phyloP scores from a whole-genome alignment of 1,139 yeast species.

The Geotrichum cucujoidarum region DNA sequence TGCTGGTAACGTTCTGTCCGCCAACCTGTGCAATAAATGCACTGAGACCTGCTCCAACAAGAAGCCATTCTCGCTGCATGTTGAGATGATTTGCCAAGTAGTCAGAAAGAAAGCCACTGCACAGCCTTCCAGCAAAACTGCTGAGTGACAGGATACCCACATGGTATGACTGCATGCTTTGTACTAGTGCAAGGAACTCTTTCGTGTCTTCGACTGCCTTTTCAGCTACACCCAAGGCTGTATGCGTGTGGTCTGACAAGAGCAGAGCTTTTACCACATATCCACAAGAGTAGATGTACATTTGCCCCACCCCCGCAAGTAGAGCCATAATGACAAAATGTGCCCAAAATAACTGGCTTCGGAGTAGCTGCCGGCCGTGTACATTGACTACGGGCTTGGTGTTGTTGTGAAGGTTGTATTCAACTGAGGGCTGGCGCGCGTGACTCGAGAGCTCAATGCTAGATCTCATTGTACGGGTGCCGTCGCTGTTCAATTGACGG shows the following conservation, averaged over 20 bases:
- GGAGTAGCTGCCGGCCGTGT: slow-evolving; percentile 29
- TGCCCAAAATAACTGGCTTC: slow-evolving; percentile 34
- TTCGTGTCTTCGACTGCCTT: slow-evolving; percentile 19
- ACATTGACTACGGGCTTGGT: slow-evolving; percentile 22
- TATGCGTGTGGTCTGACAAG: slow-evolving; percentile 20
- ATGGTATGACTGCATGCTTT: slow-evolving; percentile 60
- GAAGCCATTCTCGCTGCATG: slow-evolving; percentile 64
- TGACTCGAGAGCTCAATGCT: background rate
- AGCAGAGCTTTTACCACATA: slow-evolving; percentile 56
- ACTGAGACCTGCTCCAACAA: slow-evolving; percentile 44
- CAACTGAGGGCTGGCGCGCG: slow-evolving; percentile 6
- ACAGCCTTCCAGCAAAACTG: slow-evolving; percentile 62
- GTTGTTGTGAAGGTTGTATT: slow-evolving; percentile 17
- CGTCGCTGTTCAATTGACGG: slow-evolving; percentile 13
- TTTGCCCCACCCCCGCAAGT: slow-evolving; percentile 70
- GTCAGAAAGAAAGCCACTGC: slow-evolving; percentile 67
- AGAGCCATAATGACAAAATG: slow-evolving; percentile 50
- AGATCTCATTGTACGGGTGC: slow-evolving; percentile 6
- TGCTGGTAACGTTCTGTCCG: slow-evolving; percentile 34
- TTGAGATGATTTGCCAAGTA: slow-evolving; percentile 46
- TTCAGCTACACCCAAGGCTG: background rate
- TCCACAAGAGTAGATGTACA: slow-evolving; percentile 72
- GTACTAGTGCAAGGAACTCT: slow-evolving; percentile 18
- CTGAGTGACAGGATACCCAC: slow-evolving; percentile 65
- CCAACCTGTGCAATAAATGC: slow-evolving; percentile 39